Conservation (phyloP, 306 rosid species). For the Elaeagnus macrophylla region DNA sequence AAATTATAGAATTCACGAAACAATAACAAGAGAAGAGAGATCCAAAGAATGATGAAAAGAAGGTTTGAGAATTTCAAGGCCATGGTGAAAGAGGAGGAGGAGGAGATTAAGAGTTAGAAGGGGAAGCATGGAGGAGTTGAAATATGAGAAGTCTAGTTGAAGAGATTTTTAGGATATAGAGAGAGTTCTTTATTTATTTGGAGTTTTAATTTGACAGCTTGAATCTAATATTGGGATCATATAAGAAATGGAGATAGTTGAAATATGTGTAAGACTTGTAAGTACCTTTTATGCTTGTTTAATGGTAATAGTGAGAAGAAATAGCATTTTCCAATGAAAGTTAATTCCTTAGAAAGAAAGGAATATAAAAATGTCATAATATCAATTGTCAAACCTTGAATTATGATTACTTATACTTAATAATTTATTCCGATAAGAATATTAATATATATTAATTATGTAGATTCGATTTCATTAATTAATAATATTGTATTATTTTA, state of each 20-base stretch:
- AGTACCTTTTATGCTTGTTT: conserved; percentile 22
- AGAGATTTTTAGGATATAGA: not conserved
- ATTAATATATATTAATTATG: too few relatives aligned
- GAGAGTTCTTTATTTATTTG: conserved; percentile 14
- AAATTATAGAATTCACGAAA: conserved; percentile 46
- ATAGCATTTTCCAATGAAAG: conserved; percentile 27
- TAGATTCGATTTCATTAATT: too few relatives aligned
- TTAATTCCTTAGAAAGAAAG: conserved; percentile 47
- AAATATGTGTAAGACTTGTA: conserved; percentile 24
- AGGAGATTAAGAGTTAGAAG: conserved; percentile 33
- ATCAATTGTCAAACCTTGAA: conserved; percentile 39
- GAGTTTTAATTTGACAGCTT: conserved; percentile 20
- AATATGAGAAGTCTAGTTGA: conserved; percentile 2
- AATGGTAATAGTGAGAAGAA: conserved; percentile 21
- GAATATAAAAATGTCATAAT: conserved; percentile 25
- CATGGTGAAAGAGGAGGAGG: conserved; percentile 51
- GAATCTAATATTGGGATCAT: conserved; percentile 22
- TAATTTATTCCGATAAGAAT: conserved; percentile 16
- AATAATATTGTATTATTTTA: too few relatives aligned
- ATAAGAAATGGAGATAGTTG: conserved; percentile 25
- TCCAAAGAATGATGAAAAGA: conserved; percentile 41
- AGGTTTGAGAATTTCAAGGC: conserved; percentile 48
- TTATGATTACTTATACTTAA: conserved; percentile 25
- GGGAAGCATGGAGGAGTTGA: conserved; percentile 64
- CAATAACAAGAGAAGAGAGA: conserved; percentile 44